Conservation (phyloP, 106 monocot species). For the Agapanthus africanus region DNA sequence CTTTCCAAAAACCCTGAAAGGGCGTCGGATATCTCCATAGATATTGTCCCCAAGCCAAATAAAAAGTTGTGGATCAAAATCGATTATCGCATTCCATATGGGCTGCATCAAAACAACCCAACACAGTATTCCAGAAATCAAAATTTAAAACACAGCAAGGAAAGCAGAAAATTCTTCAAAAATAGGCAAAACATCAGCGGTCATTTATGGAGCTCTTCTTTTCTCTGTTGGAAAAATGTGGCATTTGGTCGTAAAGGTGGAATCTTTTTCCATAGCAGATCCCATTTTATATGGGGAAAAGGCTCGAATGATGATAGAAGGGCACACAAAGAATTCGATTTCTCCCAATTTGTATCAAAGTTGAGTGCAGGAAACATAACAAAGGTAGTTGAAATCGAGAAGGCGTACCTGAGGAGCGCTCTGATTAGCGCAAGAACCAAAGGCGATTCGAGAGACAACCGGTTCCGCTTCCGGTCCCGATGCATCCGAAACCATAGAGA, state of each 20-base stretch:
- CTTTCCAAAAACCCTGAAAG: slow-evolving; percentile 45
- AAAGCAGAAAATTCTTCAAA: too few species aligned
- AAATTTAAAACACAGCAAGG: not conserved
- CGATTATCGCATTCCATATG: slow-evolving; percentile 62
- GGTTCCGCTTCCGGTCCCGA: slow-evolving; percentile 8
- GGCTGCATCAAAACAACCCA: slow-evolving; percentile 32
- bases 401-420: slow-evolving; percentile 24
- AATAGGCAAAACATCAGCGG: too few species aligned
- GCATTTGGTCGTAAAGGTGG: too few species aligned
- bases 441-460: slow-evolving; percentile 65
- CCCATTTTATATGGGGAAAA: too few species aligned
- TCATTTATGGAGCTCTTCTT: too few species aligned
- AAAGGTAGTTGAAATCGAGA: not conserved
- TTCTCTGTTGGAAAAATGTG: too few species aligned
- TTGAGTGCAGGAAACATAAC: not conserved
- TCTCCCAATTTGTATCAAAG: too few species aligned
- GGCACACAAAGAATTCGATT: too few species aligned
- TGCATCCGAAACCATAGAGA: not conserved
- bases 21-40: slow-evolving; percentile 65
- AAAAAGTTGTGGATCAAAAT: slow-evolving; percentile 72
- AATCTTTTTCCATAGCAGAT: too few species aligned
- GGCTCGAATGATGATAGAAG: too few species aligned
- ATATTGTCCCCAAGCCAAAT: slow-evolving; percentile 88
- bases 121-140: not conserved
- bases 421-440: slow-evolving; percentile 80